Percentiles rank a stretch among this genome's conserved stretches.
These are phyloP conservation scores for Pelagomonas calceolata DNA, from an alignment of 108 stramenopile genomes.

Conservation along the genomic window DNA sequence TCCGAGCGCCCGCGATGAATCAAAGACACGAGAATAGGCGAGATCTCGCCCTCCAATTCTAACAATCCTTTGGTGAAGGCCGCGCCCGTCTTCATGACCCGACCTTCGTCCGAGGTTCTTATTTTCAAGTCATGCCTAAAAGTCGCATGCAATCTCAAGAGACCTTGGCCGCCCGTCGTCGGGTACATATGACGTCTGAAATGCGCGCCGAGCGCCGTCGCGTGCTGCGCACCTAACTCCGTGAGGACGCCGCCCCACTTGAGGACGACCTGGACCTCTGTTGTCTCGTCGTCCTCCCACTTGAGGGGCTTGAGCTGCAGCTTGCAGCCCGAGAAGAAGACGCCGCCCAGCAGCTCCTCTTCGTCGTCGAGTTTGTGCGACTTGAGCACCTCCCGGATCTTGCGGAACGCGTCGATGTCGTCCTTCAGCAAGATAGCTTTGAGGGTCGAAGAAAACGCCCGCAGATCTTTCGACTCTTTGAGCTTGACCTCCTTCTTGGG, in stretches of 20 bases:
- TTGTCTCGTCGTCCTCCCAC: not conserved
- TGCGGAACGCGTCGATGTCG: not conserved
- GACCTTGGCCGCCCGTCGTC: conserved; percentile 50
- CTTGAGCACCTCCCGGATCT: not conserved
- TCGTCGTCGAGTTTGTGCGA: not conserved
- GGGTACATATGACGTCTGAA: conserved; percentile 83
- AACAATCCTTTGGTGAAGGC: conserved; percentile 89
- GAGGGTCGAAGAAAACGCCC: conserved; percentile 69
- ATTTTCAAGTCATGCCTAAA: conserved; percentile 98
- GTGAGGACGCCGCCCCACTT: conserved; percentile 99
- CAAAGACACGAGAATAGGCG: conserved; percentile 90
- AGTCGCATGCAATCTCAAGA: conserved; percentile 91
- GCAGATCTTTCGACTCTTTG: conserved; percentile 71
- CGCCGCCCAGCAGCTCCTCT: not conserved
- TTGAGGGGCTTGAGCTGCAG: not conserved
- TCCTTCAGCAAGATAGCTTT: conserved; percentile 47
- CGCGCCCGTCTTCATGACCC: conserved; percentile 98
- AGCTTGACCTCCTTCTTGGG: conserved; percentile 82
- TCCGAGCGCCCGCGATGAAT: conserved; percentile 83
- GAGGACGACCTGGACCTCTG: conserved; percentile 75
- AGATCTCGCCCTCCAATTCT: conserved; percentile 88
- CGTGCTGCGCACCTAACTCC: conserved; percentile 79
- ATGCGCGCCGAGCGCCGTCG: conserved; percentile 71
- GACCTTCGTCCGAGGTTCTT: conserved; percentile 89
- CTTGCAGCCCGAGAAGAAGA: not conserved